Percentiles rank a stretch among this genome's conserved stretches.
Evolutionary conservation across 305 asterid genomes (phyloP).

Genomic region (Fraxinus floribunda): DNA sequence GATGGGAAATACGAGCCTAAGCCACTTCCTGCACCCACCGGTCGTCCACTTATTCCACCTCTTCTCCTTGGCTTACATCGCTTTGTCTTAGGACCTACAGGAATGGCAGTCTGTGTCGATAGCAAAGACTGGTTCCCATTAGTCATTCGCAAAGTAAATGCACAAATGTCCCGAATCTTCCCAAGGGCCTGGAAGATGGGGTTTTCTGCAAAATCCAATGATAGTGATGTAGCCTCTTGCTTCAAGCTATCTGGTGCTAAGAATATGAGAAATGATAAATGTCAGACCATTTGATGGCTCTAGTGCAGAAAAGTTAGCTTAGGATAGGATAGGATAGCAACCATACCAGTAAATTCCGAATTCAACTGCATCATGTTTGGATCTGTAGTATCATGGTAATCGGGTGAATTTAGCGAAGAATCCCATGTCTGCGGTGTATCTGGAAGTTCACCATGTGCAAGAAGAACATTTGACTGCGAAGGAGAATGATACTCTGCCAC

Average conservation of each 20-base stretch:
- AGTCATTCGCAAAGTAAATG: slow-evolving; percentile 40
- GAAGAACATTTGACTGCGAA: slow-evolving; percentile 30
- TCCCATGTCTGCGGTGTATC: slow-evolving; percentile 61
- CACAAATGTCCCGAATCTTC: slow-evolving; percentile 56
- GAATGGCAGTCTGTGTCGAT: slow-evolving; percentile 32
- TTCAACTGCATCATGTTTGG: slow-evolving; percentile 43
- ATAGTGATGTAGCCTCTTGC: slow-evolving; percentile 2
- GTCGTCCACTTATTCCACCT: slow-evolving; percentile 46
- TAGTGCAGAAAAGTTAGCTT: slow-evolving; percentile 11
- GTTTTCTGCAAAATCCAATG: slow-evolving; percentile 27
- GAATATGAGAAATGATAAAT: neutral
- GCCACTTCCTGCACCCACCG: slow-evolving; percentile 30
- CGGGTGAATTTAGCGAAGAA: slow-evolving; percentile 43
- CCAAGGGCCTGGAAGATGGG: slow-evolving; percentile 44
- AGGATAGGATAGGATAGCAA: slow-evolving; percentile 4
- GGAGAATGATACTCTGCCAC: slow-evolving; percentile 36
- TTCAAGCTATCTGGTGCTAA: slow-evolving; percentile 15
- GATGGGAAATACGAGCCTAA: slow-evolving; percentile 33
- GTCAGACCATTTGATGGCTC: neutral
- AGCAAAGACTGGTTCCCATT: slow-evolving; percentile 38
- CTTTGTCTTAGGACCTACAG: slow-evolving; percentile 52
- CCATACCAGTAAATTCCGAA: slow-evolving; percentile 45
- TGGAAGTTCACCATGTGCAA: slow-evolving; percentile 28
- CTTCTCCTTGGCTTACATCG: slow-evolving; percentile 60
- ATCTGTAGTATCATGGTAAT: slow-evolving; percentile 43